Conservation (phyloP, 2,329 filamentous ascomycete species). For the Stemphylium lycopersici region DNA sequence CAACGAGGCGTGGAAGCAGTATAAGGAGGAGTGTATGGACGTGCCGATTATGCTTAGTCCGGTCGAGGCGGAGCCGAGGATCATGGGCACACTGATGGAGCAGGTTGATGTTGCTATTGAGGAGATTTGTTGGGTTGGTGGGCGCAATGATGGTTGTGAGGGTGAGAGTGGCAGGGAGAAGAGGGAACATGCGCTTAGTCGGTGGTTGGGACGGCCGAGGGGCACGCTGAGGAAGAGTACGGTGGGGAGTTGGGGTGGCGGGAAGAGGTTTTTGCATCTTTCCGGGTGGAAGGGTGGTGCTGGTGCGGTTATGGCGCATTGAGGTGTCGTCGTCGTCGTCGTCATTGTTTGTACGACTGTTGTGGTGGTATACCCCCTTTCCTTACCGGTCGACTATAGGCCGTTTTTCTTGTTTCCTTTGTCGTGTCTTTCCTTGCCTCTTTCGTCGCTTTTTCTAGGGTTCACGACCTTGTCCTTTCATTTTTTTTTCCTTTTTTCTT, state of each 20-base stretch:
- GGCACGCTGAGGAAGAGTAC: constrained; percentile 26
- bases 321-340: not conserved
- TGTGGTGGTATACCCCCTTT: not conserved
- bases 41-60: constrained; percentile 48
- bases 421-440: not conserved
- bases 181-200: constrained; percentile 33
- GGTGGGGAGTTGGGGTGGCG: constrained; percentile 45
- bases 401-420: not conserved
- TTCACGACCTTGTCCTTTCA: constrained; percentile 1
- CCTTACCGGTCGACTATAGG: not conserved
- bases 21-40: constrained; percentile 52
- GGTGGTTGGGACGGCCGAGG: constrained; percentile 41
- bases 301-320: constrained; percentile 7
- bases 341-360: not conserved
- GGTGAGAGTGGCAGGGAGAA: constrained; percentile 26
- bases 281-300: constrained; percentile 4
- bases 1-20: constrained; percentile 50
- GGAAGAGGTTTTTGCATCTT: constrained; percentile 14
- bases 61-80: constrained; percentile 40
- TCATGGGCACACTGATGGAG: constrained; percentile 45
- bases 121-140: too few relatives aligned
- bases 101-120: constrained; percentile 38
- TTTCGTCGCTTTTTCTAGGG: not conserved
- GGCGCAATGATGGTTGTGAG: too few relatives aligned
- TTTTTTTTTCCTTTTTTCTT: not conserved